Base-by-base conservation (phyloP, 106 monocot species). In the Acorus gramineus region DNA sequence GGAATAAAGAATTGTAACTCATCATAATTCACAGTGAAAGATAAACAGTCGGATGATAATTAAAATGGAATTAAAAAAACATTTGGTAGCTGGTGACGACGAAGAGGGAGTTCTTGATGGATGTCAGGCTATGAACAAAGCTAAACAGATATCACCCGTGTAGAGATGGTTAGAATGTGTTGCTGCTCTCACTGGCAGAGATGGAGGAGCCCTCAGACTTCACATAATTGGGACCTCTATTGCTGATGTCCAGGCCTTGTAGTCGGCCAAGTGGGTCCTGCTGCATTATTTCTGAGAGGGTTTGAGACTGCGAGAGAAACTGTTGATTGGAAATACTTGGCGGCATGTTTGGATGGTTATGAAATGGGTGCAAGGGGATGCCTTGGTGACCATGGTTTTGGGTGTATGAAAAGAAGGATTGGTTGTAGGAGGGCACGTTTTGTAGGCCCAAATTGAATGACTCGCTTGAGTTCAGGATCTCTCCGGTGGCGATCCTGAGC, bases 161-260 rank as follows among this genome's bases (percentile, higher is more conserved):
- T 50, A 53, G 46, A 56, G 55, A 62, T 52, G 44, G 60, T 81
- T 68, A 89, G 74, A 89, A 84, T 46, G 72, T 86, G 66, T 71
- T 90, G 74, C 90, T 95, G 80, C 86, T 84, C 74, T 85, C 94
- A 6, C 80, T 86, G 2, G 86, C 84, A 59, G 94, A 94, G 9
- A 87, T 72, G 3, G 90, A 75, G 53, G 81, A 71, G 59, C 73
- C 78, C 61, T 90, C 86, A 46, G 86, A 75, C 73, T 95, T 94
- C 12, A 86, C 79, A 1, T 63, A n/a, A 4, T 51, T 49, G 2
- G 93, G 70, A 3, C 78, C 80, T 49, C 84, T 28, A 28, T 28
- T 77, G 50, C 78, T 80, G 71, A 94, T 82, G 14, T 94, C 86
- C 61, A 94, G 60, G 11, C 89, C 86, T 56, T 78, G 84, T 2